Conservation (phyloP, 176 grass and related monocot species). For the Oryza glaberrima region DNA sequence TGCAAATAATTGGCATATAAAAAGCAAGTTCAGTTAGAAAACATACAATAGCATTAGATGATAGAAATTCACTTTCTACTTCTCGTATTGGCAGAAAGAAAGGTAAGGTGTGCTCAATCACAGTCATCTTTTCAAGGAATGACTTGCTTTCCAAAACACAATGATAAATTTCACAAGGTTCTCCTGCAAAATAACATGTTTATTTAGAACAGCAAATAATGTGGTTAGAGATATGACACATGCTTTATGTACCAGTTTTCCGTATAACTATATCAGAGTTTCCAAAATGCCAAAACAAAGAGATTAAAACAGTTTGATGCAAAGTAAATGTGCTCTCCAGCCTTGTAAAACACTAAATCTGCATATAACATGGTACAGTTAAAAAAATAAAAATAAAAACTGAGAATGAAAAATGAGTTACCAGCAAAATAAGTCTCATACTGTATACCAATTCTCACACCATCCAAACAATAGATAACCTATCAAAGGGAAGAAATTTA, state of each 20-base stretch:
- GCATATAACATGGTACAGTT: background rate
- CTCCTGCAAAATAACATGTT: conserved; percentile 64
- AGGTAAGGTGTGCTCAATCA: conserved; percentile 85
- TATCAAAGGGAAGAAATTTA: conserved; percentile 37
- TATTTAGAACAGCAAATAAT: conserved; percentile 21
- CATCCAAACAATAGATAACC: conserved; percentile 94
- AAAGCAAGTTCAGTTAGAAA: conserved; percentile 15
- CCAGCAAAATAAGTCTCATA: conserved; percentile 95
- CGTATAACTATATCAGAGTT: conserved; percentile 14
- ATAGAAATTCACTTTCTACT: conserved; percentile 85
- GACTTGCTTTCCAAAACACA: conserved; percentile 98
- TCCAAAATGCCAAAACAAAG: conserved; percentile 16
- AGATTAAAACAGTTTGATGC: background rate
- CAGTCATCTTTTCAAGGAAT: conserved; percentile 96
- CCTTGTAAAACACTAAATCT: background rate
- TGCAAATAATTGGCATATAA: background rate
- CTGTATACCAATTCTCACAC: conserved; percentile 89
- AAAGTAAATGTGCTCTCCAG: conserved; percentile 8
- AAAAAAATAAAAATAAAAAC: background rate
- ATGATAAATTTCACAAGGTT: conserved; percentile 94
- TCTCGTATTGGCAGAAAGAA: conserved; percentile 96
- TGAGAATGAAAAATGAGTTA: conserved; percentile 41
- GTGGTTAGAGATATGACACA: conserved; percentile 6
- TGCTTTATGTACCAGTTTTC: conserved; percentile 6
- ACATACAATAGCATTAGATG: conserved; percentile 90